Conservation (phyloP, 2,329 filamentous ascomycete genomes). For the Rugonectria rugulosa region DNA sequence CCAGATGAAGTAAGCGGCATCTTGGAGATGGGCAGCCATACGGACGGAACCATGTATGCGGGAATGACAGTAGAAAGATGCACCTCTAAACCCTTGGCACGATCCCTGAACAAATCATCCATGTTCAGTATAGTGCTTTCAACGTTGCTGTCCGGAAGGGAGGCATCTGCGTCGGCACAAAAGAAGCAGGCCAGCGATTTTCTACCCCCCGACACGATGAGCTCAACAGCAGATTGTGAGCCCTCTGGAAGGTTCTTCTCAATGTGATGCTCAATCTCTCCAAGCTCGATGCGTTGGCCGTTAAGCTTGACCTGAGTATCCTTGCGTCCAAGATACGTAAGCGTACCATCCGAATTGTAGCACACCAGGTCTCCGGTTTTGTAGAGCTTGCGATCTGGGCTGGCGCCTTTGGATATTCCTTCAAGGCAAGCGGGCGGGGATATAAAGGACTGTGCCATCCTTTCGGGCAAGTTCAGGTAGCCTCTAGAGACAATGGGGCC, state of each 20-base stretch:
- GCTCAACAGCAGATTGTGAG: slow-evolving; percentile 30
- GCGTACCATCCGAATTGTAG: slow-evolving; percentile 49
- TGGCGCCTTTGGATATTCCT: neutral
- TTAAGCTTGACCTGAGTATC: slow-evolving; percentile 66
- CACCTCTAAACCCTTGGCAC: slow-evolving; percentile 12
- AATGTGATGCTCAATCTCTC: slow-evolving; percentile 45
- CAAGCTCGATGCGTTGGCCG: slow-evolving; percentile 59
- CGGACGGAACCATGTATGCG: slow-evolving; percentile 28
- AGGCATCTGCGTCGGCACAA: neutral
- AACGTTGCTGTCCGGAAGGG: neutral
- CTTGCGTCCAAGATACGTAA: slow-evolving; percentile 58
- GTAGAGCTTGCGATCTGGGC: slow-evolving; percentile 39
- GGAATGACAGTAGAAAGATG: slow-evolving; percentile 19
- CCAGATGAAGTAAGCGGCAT: slow-evolving; percentile 27
- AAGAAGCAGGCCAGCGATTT: slow-evolving; percentile 45
- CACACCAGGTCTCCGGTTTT: slow-evolving; percentile 56
- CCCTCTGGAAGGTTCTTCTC: slow-evolving; percentile 4
- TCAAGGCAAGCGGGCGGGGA: slow-evolving; percentile 1
- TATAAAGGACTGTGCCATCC: slow-evolving; percentile 23
- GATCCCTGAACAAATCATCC: neutral
- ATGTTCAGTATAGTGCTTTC: neutral
- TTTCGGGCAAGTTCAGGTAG: slow-evolving; percentile 28
- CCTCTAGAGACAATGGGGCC: slow-evolving; percentile 31
- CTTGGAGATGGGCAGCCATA: slow-evolving; percentile 18
- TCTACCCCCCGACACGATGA: slow-evolving; percentile 53